These are phyloP conservation scores for Claviceps purpurea DNA, from an alignment of 2,329 filamentous ascomycete genomes.

Conservation along the genomic window DNA sequence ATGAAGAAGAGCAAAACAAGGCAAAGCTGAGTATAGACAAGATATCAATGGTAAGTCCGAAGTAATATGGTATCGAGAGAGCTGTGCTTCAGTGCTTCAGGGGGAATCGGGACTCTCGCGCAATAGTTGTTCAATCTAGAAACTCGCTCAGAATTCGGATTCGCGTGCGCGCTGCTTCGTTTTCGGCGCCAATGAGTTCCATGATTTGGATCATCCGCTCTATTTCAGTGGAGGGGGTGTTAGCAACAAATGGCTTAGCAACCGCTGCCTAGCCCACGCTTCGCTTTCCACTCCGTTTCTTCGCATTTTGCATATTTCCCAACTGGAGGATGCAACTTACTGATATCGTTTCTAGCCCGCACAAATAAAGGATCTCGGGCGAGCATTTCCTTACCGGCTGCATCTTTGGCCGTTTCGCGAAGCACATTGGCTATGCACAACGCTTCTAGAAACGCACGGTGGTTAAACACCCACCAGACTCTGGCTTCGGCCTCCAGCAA, in stretches of 20 bases:
- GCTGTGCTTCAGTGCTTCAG: background rate
- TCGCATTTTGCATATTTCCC: background rate
- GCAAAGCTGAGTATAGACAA: background rate
- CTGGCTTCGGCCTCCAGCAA: conserved; percentile 58
- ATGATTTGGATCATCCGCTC: conserved; percentile 52
- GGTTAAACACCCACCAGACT: conserved; percentile 79
- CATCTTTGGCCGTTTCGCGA: conserved; percentile 34
- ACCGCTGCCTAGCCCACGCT: background rate
- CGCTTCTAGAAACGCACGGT: conserved; percentile 66
- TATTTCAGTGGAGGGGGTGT: conserved; percentile 14
- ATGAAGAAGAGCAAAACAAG: background rate
- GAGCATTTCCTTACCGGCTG: conserved; percentile 30
- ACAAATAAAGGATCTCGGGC: conserved; percentile 43
- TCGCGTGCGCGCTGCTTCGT: conserved; percentile 45
- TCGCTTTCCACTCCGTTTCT: background rate
- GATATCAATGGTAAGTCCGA: background rate
- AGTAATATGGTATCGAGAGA: background rate
- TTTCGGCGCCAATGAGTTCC: conserved; percentile 44
- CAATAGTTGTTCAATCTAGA: conserved; percentile 15
- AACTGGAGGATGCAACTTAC: conserved; percentile 25
- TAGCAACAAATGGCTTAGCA: background rate
- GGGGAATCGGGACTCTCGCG: background rate
- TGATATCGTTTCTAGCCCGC: conserved; percentile 46
- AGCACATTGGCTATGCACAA: conserved; percentile 52
- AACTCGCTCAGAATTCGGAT: conserved; percentile 46